A percentile compares a stretch with the other conserved stretches of the same genome.
Conservation (phyloP, 2,329 filamentous ascomycete species). For the Metarhizium rileyi region DNA sequence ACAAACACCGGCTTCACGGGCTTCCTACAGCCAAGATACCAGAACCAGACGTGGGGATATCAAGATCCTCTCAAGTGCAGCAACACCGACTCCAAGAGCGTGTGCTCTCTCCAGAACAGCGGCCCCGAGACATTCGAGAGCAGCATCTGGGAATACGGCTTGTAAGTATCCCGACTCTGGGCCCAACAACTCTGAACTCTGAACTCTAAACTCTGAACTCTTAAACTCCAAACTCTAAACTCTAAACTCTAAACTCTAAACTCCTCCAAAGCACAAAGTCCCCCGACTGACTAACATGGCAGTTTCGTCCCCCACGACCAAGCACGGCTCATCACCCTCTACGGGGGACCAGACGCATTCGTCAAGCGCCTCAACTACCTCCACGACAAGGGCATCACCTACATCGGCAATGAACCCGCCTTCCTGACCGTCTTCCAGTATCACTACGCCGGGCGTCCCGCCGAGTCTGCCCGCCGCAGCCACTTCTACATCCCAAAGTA, state of each 20-base stretch:
- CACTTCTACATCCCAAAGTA: conserved; percentile 57
- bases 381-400: conserved; percentile 53
- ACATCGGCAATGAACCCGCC: conserved; percentile 53
- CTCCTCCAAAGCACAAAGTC: neutral
- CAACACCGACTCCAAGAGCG: conserved; percentile 40
- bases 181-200: too few relatives aligned
- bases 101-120: conserved; percentile 50
- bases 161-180: conserved; percentile 30
- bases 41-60: conserved; percentile 58
- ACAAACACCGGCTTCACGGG: conserved; percentile 55
- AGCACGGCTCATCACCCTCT: conserved; percentile 42
- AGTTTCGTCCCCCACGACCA: conserved; percentile 46
- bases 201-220: too few relatives aligned
- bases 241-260: too few relatives aligned
- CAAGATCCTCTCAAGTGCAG: conserved; percentile 60
- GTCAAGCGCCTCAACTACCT: conserved; percentile 52
- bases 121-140: conserved; percentile 64
- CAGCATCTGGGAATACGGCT: conserved; percentile 64
- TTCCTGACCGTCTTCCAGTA: conserved; percentile 60
- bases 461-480: conserved; percentile 38
- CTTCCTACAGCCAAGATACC: conserved; percentile 59
- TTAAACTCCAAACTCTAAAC: too few relatives aligned
- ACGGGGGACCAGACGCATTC: conserved; percentile 50
- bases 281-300: neutral
- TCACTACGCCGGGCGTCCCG: conserved; percentile 59